Base-by-base conservation (phyloP, 169 alveolate species). In the Plasmodium inui region DNA sequence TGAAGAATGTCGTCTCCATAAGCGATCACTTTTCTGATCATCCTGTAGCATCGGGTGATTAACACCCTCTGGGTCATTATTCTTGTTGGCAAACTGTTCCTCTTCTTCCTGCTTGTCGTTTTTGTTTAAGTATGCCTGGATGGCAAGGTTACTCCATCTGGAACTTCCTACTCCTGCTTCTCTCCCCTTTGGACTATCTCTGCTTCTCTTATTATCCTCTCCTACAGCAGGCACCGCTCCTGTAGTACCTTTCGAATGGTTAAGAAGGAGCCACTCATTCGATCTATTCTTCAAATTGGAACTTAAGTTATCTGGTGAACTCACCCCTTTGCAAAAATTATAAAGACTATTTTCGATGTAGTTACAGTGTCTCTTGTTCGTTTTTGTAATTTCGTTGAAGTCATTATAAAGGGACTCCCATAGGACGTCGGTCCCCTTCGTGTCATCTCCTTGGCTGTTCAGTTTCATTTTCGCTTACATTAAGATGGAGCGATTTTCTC, bases 321-420 rank as follows among this genome's bases (percentile, higher is more conserved):
- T 78, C 0, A 88, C 89, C 19, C 94, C 94, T 55, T 88, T 88
- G 61, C 94, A 88, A 88, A 88, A 88, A 22, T 79, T 79, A 17
- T 78, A 79, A 28, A 88, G 78, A 78, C 94, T 88, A 30, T 88
- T 88, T 28, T 88, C 94, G 9, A 88, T 88, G 57, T 88, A 46
- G 71, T 88, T 76, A 9, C 80, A 88, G 37, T 88, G 94, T 30
- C 70, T 55, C 30, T 88, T 88, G 70, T 88, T 76, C 30, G 89
- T 88, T 41, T 78, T 67, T 14, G 94, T 88, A 53, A 88, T 88
- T 78, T 88, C 94, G 50, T 88, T 67, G 50, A 88, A 88, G 72
- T 88, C 94, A 10, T 88, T 88, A 88, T 88, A 88, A 26, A 88
- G 41, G 5, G 94, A 88, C 72, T 88, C 89, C 94, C 94, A 88